Conservation (phyloP, 1,284 basidiomycete genomes). For the Mycosarcoma maydis region DNA sequence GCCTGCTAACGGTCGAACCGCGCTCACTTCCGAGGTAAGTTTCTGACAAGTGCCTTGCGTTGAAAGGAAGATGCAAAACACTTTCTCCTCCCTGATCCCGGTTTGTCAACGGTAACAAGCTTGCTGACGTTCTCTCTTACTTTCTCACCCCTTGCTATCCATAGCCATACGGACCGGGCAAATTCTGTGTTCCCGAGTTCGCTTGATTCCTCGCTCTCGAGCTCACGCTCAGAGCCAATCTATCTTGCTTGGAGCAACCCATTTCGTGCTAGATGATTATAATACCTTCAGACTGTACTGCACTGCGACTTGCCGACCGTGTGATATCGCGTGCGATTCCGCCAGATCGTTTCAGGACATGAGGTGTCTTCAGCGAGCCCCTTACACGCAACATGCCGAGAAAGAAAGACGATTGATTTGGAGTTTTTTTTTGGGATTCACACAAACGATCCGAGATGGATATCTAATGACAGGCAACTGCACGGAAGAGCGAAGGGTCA, state of each 20-base stretch:
- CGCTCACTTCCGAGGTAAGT: slow-evolving; percentile 81
- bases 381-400: too few relatives aligned
- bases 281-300: slow-evolving; percentile 34
- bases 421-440: neutral
- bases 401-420: too few relatives aligned
- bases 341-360: too few relatives aligned
- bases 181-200: slow-evolving; percentile 88
- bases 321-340: too few relatives aligned
- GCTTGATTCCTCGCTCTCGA: slow-evolving; percentile 61
- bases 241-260: too few relatives aligned
- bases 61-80: too few relatives aligned
- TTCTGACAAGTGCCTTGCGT: too few relatives aligned
- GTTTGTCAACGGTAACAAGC: slow-evolving; percentile 1
- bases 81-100: too few relatives aligned
- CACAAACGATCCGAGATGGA: neutral
- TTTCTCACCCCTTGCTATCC: neutral
- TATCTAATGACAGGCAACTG: neutral
- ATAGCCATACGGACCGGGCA: slow-evolving; percentile 92
- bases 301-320: too few relatives aligned
- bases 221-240: neutral
- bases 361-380: too few relatives aligned
- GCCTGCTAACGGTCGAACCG: slow-evolving; percentile 79
- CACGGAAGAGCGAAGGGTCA: neutral
- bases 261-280: slow-evolving; percentile 18
- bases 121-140: slow-evolving; percentile 6